phyloP scores from a whole-genome alignment of 805 yeast species.

The Yarrowia osloensis region DNA sequence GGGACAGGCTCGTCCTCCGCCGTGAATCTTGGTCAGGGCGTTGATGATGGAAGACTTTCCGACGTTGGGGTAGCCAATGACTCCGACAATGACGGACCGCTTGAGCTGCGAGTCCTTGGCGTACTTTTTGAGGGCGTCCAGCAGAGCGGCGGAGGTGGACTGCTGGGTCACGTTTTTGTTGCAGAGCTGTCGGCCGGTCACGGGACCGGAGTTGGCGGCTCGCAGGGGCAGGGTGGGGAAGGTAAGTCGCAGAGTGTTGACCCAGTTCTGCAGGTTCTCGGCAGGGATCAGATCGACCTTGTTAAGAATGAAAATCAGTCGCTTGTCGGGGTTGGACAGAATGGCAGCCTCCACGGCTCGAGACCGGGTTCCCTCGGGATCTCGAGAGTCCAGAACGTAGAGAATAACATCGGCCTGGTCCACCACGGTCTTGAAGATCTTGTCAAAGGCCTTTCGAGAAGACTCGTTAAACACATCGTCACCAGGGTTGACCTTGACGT shows the following conservation, averaged over 20 bases:
- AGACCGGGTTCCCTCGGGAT: constrained; percentile 93
- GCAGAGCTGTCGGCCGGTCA: constrained; percentile 69
- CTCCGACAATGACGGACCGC: constrained; percentile 90
- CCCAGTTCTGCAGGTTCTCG: constrained; percentile 79
- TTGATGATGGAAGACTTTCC: constrained; percentile 95
- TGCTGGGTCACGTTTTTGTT: constrained; percentile 67
- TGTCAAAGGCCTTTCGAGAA: constrained; percentile 79
- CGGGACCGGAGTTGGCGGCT: constrained; percentile 55
- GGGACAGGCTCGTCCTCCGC: constrained; percentile 72
- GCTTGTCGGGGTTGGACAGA: constrained; percentile 73
- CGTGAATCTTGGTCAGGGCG: constrained; percentile 75
- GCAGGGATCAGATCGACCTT: constrained; percentile 93
- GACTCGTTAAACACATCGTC: constrained; percentile 46
- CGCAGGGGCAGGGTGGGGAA: constrained; percentile 95
- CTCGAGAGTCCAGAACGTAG: constrained; percentile 96
- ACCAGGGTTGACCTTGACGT: constrained; percentile 46
- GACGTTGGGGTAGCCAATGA: constrained; percentile 95
- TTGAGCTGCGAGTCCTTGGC: constrained; percentile 82
- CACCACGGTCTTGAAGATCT: constrained; percentile 88
- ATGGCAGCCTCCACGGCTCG: constrained; percentile 89
- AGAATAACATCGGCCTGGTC: constrained; percentile 88
- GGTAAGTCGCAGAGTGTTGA: constrained; percentile 69
- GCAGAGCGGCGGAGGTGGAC: constrained; percentile 69
- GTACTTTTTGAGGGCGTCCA: constrained; percentile 81
- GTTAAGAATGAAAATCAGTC: constrained; percentile 82